A percentile compares a stretch with the other conserved stretches of the same genome.
Conservation (phyloP, 768 basidiomycete species). For the Pleurotus salmoneostramineus region DNA sequence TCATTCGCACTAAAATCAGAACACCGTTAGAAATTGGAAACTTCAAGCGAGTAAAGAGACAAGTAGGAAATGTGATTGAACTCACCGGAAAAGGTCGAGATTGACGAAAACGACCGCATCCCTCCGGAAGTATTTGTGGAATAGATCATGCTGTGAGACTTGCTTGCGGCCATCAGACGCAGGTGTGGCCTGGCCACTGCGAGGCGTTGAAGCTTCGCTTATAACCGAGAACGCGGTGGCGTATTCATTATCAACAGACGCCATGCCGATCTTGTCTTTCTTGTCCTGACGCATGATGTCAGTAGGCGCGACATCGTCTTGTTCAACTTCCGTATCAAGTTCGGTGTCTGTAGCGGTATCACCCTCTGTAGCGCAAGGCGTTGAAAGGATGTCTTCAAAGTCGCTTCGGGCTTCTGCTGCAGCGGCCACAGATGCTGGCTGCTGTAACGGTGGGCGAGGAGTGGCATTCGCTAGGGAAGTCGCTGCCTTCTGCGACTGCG, state of each 20-base stretch:
- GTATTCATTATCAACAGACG: constrained; percentile 1
- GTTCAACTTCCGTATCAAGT: constrained; percentile 57
- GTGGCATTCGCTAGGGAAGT: constrained; percentile 11
- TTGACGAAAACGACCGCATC: constrained; percentile 81
- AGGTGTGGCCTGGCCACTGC: background rate
- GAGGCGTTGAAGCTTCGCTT: background rate
- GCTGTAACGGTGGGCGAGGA: constrained; percentile 12
- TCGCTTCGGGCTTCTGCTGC: constrained; percentile 15
- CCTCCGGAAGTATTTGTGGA: constrained; percentile 86
- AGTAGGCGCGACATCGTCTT: background rate
- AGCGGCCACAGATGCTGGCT: constrained; percentile 15
- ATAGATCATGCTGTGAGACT: constrained; percentile 81
- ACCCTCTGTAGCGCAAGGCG: constrained; percentile 66
- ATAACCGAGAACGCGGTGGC: background rate
- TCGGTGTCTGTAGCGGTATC: constrained; percentile 74
- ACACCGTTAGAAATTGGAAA: constrained; percentile 8
- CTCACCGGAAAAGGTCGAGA: constrained; percentile 82
- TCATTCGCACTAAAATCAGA: constrained; percentile 74
- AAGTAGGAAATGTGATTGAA: background rate
- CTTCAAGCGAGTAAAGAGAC: background rate
- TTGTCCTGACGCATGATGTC: background rate
- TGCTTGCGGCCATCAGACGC: background rate
- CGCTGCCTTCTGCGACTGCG: constrained; percentile 14
- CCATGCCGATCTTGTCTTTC: background rate
- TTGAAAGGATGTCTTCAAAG: constrained; percentile 33